Evolutionary conservation across 768 basidiomycete genomes (phyloP), one percentile per base, ranked within the genome.

Genomic region (Boletellus emodensis): DNA sequence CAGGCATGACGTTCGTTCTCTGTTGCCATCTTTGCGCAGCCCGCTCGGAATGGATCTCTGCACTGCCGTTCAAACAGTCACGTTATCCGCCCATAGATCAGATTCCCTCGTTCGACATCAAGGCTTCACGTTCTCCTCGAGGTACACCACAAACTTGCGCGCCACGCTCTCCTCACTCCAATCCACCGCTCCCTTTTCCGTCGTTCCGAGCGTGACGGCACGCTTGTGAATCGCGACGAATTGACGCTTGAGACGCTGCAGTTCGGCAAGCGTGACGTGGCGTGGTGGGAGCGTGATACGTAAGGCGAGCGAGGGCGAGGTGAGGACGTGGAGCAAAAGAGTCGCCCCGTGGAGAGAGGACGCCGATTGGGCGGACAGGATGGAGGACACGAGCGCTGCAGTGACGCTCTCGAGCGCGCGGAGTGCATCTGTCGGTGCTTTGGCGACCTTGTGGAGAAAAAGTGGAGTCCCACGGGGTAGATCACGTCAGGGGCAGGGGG

Each of bases 151-250:
- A 74, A 91, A 91, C 61, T 85, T 90, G 18, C 65, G 52, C n/a
- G 78, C 80, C 17, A 93, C 77, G 49, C 78, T 82, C 57, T 79
- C 77, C 61, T 88, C 87, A 51, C 74, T 79, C 86, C 89, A 93
- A 57, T 89, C 83, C 26, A 93, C 83, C 15, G 63, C 64, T 0
- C 90, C 90, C 56, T 82, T 83, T 60, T 90, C 90, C 6, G 81
- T 87, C 14, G 84, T 84, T 13, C 90, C 90, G 7, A 90, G 78
- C 2, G 85, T 90, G 49, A 92, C 85, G 7, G 90, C 91, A 59
- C 91, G 93, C 64, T 88, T 91, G 65, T 97, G 93, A 32, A 90
- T 77, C 4, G 82, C 81, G 30, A 95, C 87, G 61, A 95, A 98
- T 65, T 97, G 94, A 38, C 94, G 77, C 65, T 95, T 97, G 38